Base-by-base conservation (phyloP, 1,139 yeast genomes). In the Kodamaea sp. region DNA sequence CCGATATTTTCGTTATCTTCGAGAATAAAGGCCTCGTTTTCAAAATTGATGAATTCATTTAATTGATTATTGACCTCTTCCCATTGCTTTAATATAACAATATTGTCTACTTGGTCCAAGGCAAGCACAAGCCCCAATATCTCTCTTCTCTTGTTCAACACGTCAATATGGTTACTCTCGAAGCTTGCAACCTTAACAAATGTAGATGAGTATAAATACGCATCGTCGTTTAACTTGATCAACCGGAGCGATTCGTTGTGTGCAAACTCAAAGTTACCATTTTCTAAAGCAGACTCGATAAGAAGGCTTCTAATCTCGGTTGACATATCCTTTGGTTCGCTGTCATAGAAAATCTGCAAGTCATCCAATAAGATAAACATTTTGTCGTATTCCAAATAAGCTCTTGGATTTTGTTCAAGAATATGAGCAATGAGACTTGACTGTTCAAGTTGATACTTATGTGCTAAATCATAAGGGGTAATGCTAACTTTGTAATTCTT, bases 201-300 rank as follows among this genome's bases (percentile, higher is more conserved):
- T 7, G 37, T 31, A 15, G 20, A 15, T 15, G 20, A 15, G 20
- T 15, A 15, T 15, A 15, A 15, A 15, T 15, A 15, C 20, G 20
- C 20, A 15, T 15, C 20, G 4, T 15, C 20, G 20, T 15, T 15
- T 15, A 15, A 27, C 28, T 41, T 41, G 27, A 41, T 49, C 57
- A 12, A 27, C n/a, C 34, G 22, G 20, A 38, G 10, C 8, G 70
- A 41, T 46, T 63, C 50, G 4, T 62, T 59, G 47, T 69, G 70
- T 1, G 87, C 84, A 55, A 62, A 79, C 8, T 57, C 54, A 46
- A 81, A 80, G 51, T 82, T 81, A 37, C 66, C 66, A 44, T 74
- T 72, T 1, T 72, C 70, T 24, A 81, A 58, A 0, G 87, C 70
- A 39, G 78, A 71, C 49, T 81, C 85, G 29, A 82, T 73, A 51